These are phyloP conservation scores for Epichloe typhina DNA, from an alignment of 2,329 filamentous ascomycete genomes.

Conservation along the genomic window DNA sequence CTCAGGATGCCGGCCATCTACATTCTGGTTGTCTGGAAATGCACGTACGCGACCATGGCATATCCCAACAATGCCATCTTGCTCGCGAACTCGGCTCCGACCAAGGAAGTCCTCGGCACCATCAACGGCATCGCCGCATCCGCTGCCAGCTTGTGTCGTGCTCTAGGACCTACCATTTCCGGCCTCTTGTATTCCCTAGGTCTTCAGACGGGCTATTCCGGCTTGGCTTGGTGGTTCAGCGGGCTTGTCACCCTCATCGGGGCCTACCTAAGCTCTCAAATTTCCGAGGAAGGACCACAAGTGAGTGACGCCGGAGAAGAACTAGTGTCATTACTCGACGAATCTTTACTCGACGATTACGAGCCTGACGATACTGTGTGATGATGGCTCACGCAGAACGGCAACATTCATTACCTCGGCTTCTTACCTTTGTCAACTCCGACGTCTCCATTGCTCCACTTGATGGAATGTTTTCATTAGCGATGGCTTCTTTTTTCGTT, in stretches of 20 bases:
- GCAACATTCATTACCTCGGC: not conserved
- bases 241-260: slow-evolving; percentile 64
- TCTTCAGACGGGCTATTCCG: slow-evolving; percentile 67
- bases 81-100: slow-evolving; percentile 76
- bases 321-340: slow-evolving; percentile 22
- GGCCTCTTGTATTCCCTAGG: slow-evolving; percentile 75
- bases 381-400: slow-evolving; percentile 3
- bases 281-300: slow-evolving; percentile 49
- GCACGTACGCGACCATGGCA: slow-evolving; percentile 79
- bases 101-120: slow-evolving; percentile 70
- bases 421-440: slow-evolving; percentile 3
- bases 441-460: not conserved
- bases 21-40: slow-evolving; percentile 73
- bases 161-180: slow-evolving; percentile 78
- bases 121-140: slow-evolving; percentile 90
- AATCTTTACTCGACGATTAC: slow-evolving; percentile 16
- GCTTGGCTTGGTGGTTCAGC: slow-evolving; percentile 87
- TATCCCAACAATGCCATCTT: slow-evolving; percentile 87
- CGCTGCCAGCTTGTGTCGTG: slow-evolving; percentile 76
- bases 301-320: slow-evolving; percentile 26
- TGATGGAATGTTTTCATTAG: not conserved
- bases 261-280: slow-evolving; percentile 59
- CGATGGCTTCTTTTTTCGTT: not conserved
- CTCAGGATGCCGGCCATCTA: slow-evolving; percentile 66
- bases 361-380: slow-evolving; percentile 20